Evolutionary conservation across 2,329 filamentous ascomycete genomes (phyloP), one percentile per base, ranked within the genome.

Genomic region (Apiospora aurea): DNA sequence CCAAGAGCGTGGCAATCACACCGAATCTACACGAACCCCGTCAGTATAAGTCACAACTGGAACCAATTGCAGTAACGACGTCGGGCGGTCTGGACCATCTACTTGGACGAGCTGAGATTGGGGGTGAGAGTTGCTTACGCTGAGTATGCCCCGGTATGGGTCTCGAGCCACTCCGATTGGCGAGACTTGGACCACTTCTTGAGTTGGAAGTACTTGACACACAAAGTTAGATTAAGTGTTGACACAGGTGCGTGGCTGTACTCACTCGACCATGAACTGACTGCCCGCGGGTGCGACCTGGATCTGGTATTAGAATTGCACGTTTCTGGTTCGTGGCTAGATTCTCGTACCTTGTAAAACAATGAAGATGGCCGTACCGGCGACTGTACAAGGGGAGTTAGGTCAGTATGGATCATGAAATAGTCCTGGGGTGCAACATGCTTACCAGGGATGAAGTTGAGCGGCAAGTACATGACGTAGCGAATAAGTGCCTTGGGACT

Each of bases 331-430:
- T 21, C 34, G 26, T 38, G n/a, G 26, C 26, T 43, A 24, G 26
- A 41, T n/a, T 2, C 13, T 41, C 34, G 34, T 72, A 81, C 92
- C 93, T 81, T 97, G 94, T 21, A 97, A 80, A 41, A 93, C 80
- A 46, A 98, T 88, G 81, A 97, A 98, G 5, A 95, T 84, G 10
- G 91, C 84, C 0, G 95, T 97, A 7, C 96, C 96, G 24, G 97
- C 89, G 0, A 98, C 88, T 83, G 71, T 69, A n/a, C 41, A 34
- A 29, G 21, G 57, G 29, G n/a, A 61, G 34, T 38, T 10, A 49
- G 44, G 24, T 69, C 44, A 64, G 34, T 41, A 41, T 41, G 57
- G 13, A 41, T 14, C 57, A 64, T 64, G 21, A 6, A 64, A 64
- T 7, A n/a, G 11, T 13, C 14, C 21, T n/a, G 13, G 38, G 4